A percentile compares a stretch with the other conserved stretches of the same genome.
Evolutionary conservation across 1,139 yeast genomes (phyloP).

Genomic region (Ogataea hybrid): DNA sequence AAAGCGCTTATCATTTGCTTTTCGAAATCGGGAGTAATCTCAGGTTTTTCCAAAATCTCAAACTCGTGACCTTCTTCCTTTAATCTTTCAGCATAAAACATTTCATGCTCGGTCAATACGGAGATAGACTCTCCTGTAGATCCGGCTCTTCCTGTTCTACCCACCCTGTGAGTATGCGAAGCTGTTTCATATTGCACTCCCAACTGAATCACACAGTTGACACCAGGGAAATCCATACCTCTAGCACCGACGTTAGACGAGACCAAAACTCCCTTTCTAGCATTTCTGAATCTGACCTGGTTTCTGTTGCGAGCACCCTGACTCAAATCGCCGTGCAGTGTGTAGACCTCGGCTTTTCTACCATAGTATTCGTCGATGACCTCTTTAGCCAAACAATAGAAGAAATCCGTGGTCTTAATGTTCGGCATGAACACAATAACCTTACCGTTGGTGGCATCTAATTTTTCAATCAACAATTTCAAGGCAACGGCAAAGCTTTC

Average conservation of each 20-base stretch:
- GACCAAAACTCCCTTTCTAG: slow-evolving; percentile 56
- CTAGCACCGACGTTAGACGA: slow-evolving; percentile 96
- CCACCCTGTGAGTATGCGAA: slow-evolving; percentile 88
- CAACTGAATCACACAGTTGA: slow-evolving; percentile 76
- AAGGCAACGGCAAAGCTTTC: slow-evolving; percentile 55
- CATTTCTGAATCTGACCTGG: slow-evolving; percentile 52
- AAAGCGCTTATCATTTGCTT: background rate
- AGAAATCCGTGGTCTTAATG: slow-evolving; percentile 61
- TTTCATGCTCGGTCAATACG: slow-evolving; percentile 49
- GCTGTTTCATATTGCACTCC: slow-evolving; percentile 73
- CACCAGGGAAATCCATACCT: slow-evolving; percentile 92
- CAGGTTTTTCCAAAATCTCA: slow-evolving; percentile 36
- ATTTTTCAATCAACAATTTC: slow-evolving; percentile 41
- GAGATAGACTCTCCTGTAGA: slow-evolving; percentile 65
- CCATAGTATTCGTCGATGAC: slow-evolving; percentile 8
- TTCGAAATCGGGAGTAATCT: slow-evolving; percentile 28
- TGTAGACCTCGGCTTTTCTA: slow-evolving; percentile 11
- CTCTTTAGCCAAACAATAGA: slow-evolving; percentile 37
- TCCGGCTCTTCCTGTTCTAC: slow-evolving; percentile 97
- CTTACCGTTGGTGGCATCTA: slow-evolving; percentile 48
- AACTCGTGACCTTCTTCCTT: slow-evolving; percentile 50
- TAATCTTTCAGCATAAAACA: slow-evolving; percentile 45
- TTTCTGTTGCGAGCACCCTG: slow-evolving; percentile 63
- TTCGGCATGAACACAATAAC: slow-evolving; percentile 85
- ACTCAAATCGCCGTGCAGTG: slow-evolving; percentile 67